Base-by-base conservation (phyloP, 2,329 filamentous ascomycete species). In the Aspergillus sojae region DNA sequence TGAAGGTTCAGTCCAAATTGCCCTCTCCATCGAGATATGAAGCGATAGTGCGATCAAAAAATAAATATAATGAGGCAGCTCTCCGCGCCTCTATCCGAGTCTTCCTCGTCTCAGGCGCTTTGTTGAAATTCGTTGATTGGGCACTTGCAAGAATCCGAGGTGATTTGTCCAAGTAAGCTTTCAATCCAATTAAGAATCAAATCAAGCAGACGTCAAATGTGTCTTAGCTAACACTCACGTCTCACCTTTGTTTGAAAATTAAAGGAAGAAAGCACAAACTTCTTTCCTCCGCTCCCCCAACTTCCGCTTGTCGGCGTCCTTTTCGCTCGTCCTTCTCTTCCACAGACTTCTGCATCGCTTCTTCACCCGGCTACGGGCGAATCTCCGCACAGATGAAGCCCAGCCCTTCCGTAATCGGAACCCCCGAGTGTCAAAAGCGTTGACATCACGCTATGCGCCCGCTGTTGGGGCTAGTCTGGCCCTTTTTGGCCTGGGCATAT, bases 271-370 rank as follows among this genome's bases (percentile, higher is more conserved):
- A 61, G 67, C 75, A 16, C 79, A 76, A 46, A 70, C 75, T 21
- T 73, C 83, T 1, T 64, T 84, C 19, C 77, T 81, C 68, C 81
- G 79, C 65, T 92, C 89, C 0, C 84, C 89, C 0, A 90, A 91
- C 28, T 82, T 95, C 57, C 87, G 93, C 61, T 84, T 97, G 11
- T 94, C 93, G 0, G 82, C 94, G 10, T 95, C 93, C 0, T 84
- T 97, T 16, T 94, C 93, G 19, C 86, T 91, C 3, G 93, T 97
- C 67, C 85, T 98, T 23, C 87, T 98, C 50, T 87, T 96, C 65
- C 95, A 99, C 77, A 89, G 95, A 34, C 84, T 97, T 1, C 88
- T 98, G 30, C 93, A 94, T 80, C 92, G 94, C 63, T 97, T 98
- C 83, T 91, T 98, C 71, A 86, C 87, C 30, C 88, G 92, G 32